A percentile compares a stretch with the other conserved stretches of the same genome.
phyloP scores from a whole-genome alignment of 2,329 filamentous ascomycete genomes.

The Arachnopeziza araneosa region DNA sequence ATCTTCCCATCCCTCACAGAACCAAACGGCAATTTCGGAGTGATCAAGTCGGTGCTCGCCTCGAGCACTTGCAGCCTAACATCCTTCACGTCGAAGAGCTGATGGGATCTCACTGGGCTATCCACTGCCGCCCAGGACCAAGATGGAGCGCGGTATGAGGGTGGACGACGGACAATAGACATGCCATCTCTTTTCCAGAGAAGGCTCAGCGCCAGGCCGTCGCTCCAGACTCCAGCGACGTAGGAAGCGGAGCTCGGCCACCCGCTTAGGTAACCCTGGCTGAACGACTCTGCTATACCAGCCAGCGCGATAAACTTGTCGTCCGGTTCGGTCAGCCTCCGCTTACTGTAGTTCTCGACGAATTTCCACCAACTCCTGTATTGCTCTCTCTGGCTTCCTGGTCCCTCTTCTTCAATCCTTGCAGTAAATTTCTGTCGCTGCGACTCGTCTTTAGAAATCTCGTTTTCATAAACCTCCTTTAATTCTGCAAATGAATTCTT shows the following conservation, averaged over 20 bases:
- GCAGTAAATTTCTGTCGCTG: too few species aligned
- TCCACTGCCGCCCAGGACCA: conserved; percentile 3
- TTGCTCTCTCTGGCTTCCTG: too few species aligned
- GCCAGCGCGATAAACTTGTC: neutral
- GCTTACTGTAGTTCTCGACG: neutral
- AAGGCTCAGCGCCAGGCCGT: neutral
- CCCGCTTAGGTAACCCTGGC: neutral
- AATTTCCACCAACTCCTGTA: neutral
- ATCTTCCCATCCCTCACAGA: too few species aligned
- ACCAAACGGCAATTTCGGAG: too few species aligned
- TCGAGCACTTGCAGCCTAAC: too few species aligned
- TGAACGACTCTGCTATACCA: neutral
- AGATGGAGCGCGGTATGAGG: neutral
- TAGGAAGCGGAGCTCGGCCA: neutral
- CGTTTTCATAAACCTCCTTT: too few species aligned
- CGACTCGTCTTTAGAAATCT: too few species aligned
- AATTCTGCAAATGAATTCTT: too few species aligned
- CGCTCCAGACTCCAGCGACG: neutral
- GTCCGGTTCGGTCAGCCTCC: neutral
- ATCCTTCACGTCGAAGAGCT: too few species aligned
- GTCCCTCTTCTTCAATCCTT: too few species aligned
- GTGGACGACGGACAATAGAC: neutral
- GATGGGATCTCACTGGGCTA: neutral
- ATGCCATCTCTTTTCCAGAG: neutral
- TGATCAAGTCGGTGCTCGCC: too few species aligned